Conservation (phyloP, 2,329 filamentous ascomycete genomes). For the Scytalidium sp. region DNA sequence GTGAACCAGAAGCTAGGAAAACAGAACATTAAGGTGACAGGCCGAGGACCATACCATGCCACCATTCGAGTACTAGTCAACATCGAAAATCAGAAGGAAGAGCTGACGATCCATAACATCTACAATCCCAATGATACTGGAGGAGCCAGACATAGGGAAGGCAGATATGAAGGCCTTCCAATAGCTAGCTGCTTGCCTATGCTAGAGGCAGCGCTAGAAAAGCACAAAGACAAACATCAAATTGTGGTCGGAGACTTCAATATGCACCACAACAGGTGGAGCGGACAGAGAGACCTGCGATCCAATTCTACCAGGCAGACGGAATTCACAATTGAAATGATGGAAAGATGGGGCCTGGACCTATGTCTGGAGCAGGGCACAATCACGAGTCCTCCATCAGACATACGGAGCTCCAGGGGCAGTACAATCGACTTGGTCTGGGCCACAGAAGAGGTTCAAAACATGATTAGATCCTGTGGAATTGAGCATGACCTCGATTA, state of each 20-base stretch:
- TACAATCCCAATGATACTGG: background rate
- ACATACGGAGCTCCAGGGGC: background rate
- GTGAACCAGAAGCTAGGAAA: background rate
- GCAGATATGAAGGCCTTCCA: background rate
- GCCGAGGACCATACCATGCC: too few species aligned
- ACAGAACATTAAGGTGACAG: background rate
- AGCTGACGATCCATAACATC: background rate
- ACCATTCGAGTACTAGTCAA: too few species aligned
- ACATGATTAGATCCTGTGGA: background rate
- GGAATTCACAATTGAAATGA: background rate
- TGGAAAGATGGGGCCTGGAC: background rate
- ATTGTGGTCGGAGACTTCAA: constrained; percentile 5
- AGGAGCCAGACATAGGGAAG: background rate
- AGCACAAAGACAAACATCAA: background rate
- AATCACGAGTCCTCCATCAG: background rate
- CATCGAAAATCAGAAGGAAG: too few species aligned
- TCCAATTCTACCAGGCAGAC: background rate
- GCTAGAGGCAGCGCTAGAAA: background rate
- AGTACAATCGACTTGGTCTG: background rate
- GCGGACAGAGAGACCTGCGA: background rate
- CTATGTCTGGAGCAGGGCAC: background rate
- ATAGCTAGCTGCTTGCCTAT: background rate
- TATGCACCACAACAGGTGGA: background rate
- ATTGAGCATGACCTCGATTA: constrained; percentile 9
- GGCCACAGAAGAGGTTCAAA: constrained; percentile 1